A percentile compares a stretch with the other conserved stretches of the same genome.
Evolutionary conservation across 225 moss, liverwort and hornwort species (phyloP).

Genomic region (Neckera pumila): DNA sequence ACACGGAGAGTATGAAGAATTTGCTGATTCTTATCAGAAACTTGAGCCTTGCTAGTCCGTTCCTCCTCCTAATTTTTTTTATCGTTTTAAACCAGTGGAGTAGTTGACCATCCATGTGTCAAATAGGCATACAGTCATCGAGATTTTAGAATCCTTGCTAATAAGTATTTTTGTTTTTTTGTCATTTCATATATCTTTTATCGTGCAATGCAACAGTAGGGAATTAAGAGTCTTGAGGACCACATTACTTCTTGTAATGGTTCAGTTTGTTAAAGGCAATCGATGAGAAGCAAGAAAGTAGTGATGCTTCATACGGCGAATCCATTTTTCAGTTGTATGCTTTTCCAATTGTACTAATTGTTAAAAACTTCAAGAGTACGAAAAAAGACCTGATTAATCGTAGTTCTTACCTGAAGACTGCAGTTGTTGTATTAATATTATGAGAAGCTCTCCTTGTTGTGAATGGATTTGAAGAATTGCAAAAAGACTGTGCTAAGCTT

Average conservation of each 20-base stretch:
- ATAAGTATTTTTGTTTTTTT: too few relatives aligned
- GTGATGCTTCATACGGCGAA: neutral
- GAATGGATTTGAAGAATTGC: neutral
- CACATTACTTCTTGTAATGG: neutral
- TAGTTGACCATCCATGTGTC: neutral
- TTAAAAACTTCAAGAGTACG: neutral
- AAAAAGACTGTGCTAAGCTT: neutral
- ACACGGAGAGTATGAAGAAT: neutral
- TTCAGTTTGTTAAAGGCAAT: neutral
- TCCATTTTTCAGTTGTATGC: neutral
- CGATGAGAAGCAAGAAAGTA: neutral
- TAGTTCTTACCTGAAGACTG: neutral
- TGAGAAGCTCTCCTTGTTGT: neutral
- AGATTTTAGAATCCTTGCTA: too few relatives aligned
- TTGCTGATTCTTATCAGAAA: slow-evolving; percentile 13
- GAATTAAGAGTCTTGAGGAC: neutral
- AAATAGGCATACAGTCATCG: neutral
- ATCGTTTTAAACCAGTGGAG: too few relatives aligned
- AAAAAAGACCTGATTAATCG: neutral
- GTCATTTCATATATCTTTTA: too few relatives aligned
- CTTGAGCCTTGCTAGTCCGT: slow-evolving; percentile 15
- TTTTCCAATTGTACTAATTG: neutral
- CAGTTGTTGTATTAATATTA: neutral
- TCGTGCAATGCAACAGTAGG: too few relatives aligned
- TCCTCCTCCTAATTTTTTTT: neutral